A percentile compares a stretch with the other conserved stretches of the same genome.
These are phyloP conservation scores for Echria macrotheca DNA, from an alignment of 495 filamentous ascomycete genomes.

Conservation along the genomic window DNA sequence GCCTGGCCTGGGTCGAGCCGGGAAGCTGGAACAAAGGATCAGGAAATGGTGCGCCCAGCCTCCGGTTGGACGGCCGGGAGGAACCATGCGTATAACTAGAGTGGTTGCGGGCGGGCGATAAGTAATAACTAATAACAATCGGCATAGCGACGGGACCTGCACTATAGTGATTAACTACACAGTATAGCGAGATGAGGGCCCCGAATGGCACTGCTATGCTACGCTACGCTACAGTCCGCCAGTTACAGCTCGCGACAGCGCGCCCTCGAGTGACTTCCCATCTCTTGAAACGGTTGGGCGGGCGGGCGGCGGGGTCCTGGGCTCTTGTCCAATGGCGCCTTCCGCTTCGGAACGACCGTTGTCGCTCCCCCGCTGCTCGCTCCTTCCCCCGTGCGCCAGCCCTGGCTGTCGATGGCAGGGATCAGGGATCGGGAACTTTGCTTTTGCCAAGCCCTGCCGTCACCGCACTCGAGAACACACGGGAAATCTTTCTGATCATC, in stretches of 20 bases:
- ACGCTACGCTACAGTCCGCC: not conserved
- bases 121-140: too few relatives aligned
- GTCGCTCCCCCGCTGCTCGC: conserved; percentile 13
- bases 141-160: too few relatives aligned
- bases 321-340: conserved; percentile 12
- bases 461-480: not conserved
- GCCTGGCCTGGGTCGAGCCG: conserved; percentile 8
- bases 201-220: too few relatives aligned
- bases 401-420: conserved; percentile 3
- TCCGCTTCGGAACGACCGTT: conserved; percentile 11
- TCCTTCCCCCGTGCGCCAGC: not conserved
- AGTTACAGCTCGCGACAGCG: too few relatives aligned
- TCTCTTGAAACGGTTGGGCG: conserved; percentile 10
- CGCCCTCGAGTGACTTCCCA: too few relatives aligned
- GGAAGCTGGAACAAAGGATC: not conserved
- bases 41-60: not conserved
- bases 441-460: conserved; percentile 6
- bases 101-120: too few relatives aligned
- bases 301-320: too few relatives aligned
- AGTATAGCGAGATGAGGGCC: too few relatives aligned
- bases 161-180: too few relatives aligned
- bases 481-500: conserved; percentile 1
- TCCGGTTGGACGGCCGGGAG: not conserved
- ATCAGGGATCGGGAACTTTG: conserved; percentile 7
- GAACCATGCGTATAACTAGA: conserved; percentile 4